Conservation (phyloP, 805 yeast genomes). For the Metschnikowia baotianmanensis region DNA sequence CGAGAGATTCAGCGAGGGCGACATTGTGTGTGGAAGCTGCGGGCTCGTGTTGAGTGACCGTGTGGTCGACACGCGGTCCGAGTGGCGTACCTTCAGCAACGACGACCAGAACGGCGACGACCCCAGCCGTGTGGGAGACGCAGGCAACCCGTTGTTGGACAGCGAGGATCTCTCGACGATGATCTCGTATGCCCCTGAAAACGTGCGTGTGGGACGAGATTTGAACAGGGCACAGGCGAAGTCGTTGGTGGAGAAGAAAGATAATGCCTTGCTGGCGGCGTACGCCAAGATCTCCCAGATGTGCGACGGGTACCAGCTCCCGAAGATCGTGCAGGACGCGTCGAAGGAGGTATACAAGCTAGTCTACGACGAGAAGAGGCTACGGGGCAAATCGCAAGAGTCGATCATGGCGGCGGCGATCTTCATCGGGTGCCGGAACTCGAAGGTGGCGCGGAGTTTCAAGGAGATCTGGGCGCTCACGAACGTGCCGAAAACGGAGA, state of each 20-base stretch:
- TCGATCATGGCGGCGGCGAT: conserved; percentile 96
- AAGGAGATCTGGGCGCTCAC: conserved; percentile 95
- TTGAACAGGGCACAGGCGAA: conserved; percentile 86
- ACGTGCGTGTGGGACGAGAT: conserved; percentile 83
- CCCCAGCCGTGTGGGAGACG: conserved; percentile 99
- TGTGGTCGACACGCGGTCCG: conserved; percentile 92
- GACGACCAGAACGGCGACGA: conserved; percentile 98
- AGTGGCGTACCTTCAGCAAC: conserved; percentile 97
- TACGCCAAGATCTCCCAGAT: conserved; percentile 88
- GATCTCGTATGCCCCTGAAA: conserved; percentile 84
- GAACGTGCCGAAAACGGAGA: conserved; percentile 89
- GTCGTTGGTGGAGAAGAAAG: conserved; percentile 81
- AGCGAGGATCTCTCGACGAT: conserved; percentile 90
- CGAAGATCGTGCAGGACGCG: conserved; percentile 94
- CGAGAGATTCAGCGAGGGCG: conserved; percentile 95
- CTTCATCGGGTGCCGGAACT: conserved; percentile 89
- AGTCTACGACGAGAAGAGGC: conserved; percentile 80
- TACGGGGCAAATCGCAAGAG: conserved; percentile 90
- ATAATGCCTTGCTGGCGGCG: conserved; percentile 83
- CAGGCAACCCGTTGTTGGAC: conserved; percentile 87
- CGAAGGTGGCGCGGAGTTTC: conserved; percentile 90
- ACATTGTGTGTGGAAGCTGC: conserved; percentile 96
- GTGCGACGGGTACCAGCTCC: conserved; percentile 95
- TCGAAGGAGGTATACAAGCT: conserved; percentile 94
- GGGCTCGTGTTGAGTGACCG: conserved; percentile 91